Evolutionary conservation across 2,329 filamentous ascomycete species (phyloP), one percentile per base, ranked within the genome.

Genomic region (Cercospora brassicicola): DNA sequence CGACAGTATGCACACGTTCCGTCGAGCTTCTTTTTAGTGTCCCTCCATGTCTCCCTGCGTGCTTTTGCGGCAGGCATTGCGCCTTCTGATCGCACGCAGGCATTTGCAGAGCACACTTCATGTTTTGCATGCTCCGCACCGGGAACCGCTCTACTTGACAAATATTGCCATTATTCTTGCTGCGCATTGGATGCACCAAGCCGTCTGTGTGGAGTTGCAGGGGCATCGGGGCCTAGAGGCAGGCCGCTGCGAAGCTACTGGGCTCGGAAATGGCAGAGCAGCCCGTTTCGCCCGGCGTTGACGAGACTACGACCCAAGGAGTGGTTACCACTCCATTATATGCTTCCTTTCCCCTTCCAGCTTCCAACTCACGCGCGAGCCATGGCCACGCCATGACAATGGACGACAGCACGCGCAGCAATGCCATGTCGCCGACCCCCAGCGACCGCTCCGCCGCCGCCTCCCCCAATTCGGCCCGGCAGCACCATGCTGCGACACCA

Each of bases 401-500:
- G 20, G 33, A 39, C 45, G 42, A 63, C 57, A 56, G 66, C 59
- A 64, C 70, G 31, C 67, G 63, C 13, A 30, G 26, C 60, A 56
- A 53, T 39, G 71, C 62, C 53, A 69, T 69, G 69, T 68, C 71
- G 53, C 53, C 53, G 26, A 57, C 53, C 5, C 53, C 53, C 6
- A 57, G 53, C 53, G 53, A 57, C 28, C 53, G 53, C 26, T 57
- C 53, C 53, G 26, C 26, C 30, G 26, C 53, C 30, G 26, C 53
- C 26, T 57, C 53, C 9, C 71, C 64, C 56, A 69, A 61, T 51
- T 66, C 66, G 53, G 63, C 62, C 26, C 68, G 55, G 61, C 59
- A 56, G 39, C 69, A 70, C 33, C 59, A 67, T 18, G 66, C 71
- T 4, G 63, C 64, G n/a, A 70, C 64, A 31, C 73, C 76, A 8